Evolutionary conservation across 805 yeast genomes (phyloP).

Genomic region (Yamadazyma sp.): DNA sequence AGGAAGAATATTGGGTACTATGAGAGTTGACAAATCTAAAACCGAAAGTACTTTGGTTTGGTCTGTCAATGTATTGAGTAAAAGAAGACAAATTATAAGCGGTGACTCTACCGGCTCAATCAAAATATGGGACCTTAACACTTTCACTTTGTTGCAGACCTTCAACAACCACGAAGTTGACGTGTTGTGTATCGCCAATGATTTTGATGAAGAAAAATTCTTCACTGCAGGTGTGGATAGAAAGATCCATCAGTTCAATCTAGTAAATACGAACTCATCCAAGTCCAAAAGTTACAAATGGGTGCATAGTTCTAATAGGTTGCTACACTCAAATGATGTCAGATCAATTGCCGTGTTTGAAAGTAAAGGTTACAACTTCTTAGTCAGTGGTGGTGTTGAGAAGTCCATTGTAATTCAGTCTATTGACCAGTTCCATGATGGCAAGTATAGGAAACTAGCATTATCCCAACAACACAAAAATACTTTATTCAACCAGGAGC

Average conservation of each 20-base stretch:
- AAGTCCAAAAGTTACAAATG: constrained; percentile 49
- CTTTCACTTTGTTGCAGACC: constrained; percentile 74
- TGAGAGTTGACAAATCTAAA: constrained; percentile 89
- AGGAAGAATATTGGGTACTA: constrained; percentile 75
- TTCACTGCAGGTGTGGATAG: constrained; percentile 94
- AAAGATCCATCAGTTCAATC: constrained; percentile 72
- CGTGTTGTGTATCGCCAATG: constrained; percentile 69
- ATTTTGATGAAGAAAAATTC: constrained; percentile 58
- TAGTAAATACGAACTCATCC: constrained; percentile 29
- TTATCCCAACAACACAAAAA: constrained; percentile 57
- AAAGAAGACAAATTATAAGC: constrained; percentile 73
- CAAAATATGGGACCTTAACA: constrained; percentile 87
- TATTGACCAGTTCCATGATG: constrained; percentile 64
- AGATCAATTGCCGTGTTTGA: constrained; percentile 73
- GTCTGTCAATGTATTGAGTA: constrained; percentile 69
- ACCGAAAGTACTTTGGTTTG: constrained; percentile 89
- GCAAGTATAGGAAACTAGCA: constrained; percentile 69
- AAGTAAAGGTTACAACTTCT: constrained; percentile 61
- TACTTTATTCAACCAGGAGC: constrained; percentile 45
- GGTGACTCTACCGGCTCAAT: constrained; percentile 96
- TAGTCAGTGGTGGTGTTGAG: constrained; percentile 85
- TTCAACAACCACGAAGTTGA: constrained; percentile 90
- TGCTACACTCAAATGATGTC: constrained; percentile 84
- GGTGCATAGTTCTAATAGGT: constrained; percentile 73
- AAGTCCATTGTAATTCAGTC: constrained; percentile 67